These are phyloP conservation scores for Nicotiana tabacum DNA, from an alignment of 257 asterid species.

Conservation along the genomic window DNA sequence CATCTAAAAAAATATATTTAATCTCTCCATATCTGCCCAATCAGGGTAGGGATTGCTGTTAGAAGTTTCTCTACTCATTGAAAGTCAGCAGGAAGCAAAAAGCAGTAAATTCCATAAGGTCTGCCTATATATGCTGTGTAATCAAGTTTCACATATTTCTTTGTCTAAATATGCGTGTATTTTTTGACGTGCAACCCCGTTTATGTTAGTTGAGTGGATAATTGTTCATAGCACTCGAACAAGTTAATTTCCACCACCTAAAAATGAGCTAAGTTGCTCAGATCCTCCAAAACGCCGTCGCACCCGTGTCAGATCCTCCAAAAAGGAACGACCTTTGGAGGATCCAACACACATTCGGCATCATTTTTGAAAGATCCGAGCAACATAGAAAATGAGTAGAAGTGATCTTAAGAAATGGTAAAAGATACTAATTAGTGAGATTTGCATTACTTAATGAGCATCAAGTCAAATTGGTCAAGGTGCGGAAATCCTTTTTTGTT, in stretches of 20 bases:
- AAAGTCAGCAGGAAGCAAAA: neutral
- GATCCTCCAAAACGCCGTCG: no score
- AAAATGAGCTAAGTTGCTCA: neutral
- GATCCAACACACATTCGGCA: no score
- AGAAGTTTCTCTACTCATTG: neutral
- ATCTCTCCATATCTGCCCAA: constrained; percentile 67
- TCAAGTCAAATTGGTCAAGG: neutral
- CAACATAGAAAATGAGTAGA: no score
- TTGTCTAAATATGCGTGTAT: neutral
- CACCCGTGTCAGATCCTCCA: no score
- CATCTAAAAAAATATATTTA: constrained; percentile 76
- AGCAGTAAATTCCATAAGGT: neutral
- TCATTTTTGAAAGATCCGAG: no score
- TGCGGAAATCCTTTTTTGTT: neutral
- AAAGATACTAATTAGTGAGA: neutral
- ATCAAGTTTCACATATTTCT: neutral
- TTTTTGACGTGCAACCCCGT: neutral
- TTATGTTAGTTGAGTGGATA: neutral
- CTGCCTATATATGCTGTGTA: neutral
- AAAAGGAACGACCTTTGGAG: no score
- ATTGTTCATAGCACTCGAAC: neutral
- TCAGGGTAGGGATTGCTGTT: neutral
- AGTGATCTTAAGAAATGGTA: neutral
- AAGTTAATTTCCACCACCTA: neutral
- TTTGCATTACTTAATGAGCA: neutral